Base-by-base conservation (phyloP, 441 rosid species). In the Erodium moschatum region DNA sequence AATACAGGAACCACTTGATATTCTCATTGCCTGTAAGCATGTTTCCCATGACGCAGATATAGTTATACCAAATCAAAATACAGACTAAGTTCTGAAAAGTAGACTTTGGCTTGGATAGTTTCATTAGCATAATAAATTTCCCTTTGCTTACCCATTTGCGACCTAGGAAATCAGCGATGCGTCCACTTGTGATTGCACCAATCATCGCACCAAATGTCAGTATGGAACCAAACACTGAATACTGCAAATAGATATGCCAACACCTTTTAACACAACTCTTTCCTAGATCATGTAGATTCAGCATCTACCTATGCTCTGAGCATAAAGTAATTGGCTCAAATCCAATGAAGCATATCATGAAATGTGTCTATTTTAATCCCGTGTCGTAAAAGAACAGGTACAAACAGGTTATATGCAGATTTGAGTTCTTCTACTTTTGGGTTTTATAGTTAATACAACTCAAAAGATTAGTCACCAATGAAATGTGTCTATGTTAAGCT, bases 161-260 rank as follows among this genome's bases (percentile, higher is more conserved):
- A 40, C 98, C 96, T 35, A 86, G 11, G 62, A 83, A 76, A 79
- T 92, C 97, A 62, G 96, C 94, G 29, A 89, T 89, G 4, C 85
- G 87, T 15, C 98, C 96, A 66, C 89, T 84, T 31, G 97, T 87
- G 78, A 89, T 86, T 29, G 98, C 98, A 3, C 98, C 98, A 68
- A 91, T 83, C 98, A 94, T 94, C 67, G 98, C 98, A 52, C 97
- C 97, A 67, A 94, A 82, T 20, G 96, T 91, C 78, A 94, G 61
- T 70, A 94, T 81, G 78, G 98, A 94, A 70, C 97, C 98, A 46
- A 94, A 91, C 62, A 89, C 70, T 24, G 98, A 89, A 77, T 78
- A 91, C 98, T 91, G 85, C 75, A 69, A 56, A 66, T 13, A 18
- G 6, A 42, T 11, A 71, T 67, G 76, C 61, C 24, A 61, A 11